Evolutionary conservation across 148 eudicot species (phyloP).

Genomic region (Rhododendron mucronatum): DNA sequence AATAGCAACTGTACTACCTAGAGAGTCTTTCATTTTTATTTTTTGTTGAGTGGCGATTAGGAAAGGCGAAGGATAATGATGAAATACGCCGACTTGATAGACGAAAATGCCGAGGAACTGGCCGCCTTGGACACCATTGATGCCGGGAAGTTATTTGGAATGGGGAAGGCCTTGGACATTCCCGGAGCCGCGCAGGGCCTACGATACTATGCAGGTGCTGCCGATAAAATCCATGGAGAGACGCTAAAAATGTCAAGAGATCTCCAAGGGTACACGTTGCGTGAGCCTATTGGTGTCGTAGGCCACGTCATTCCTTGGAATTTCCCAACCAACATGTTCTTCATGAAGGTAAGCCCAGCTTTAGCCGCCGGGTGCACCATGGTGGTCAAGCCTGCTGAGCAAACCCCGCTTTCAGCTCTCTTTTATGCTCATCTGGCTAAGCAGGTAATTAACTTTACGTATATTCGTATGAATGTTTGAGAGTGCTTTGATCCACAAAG

Average conservation of each 20-base stretch:
- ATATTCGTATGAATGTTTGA: no score
- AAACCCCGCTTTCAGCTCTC: slow-evolving; percentile 76
- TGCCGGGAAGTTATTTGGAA: slow-evolving; percentile 55
- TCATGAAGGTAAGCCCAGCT: slow-evolving; percentile 68
- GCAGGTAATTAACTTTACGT: slow-evolving; percentile 29
- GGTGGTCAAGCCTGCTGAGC: slow-evolving; percentile 90
- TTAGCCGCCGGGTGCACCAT: slow-evolving; percentile 92
- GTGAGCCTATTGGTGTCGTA: slow-evolving; percentile 79
- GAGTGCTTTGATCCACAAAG: no score
- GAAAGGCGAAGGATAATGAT: slow-evolving; percentile 39
- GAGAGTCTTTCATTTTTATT: neutral
- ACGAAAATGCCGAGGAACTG: slow-evolving; percentile 37
- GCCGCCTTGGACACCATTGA: slow-evolving; percentile 52
- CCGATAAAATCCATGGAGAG: slow-evolving; percentile 83
- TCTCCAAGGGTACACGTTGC: slow-evolving; percentile 69
- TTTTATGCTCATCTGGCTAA: slow-evolving; percentile 81
- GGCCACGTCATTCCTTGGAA: slow-evolving; percentile 92
- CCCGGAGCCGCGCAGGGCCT: slow-evolving; percentile 38
- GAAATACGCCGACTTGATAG: slow-evolving; percentile 52
- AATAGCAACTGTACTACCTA: neutral
- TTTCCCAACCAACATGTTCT: slow-evolving; percentile 55
- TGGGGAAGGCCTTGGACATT: slow-evolving; percentile 45
- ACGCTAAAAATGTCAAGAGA: slow-evolving; percentile 70
- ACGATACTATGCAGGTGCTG: slow-evolving; percentile 80
- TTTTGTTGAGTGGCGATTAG: slow-evolving; percentile 26